phyloP scores from a whole-genome alignment of 352 stramenopile genomes.

The Stephanocyclus meneghinianus region DNA sequence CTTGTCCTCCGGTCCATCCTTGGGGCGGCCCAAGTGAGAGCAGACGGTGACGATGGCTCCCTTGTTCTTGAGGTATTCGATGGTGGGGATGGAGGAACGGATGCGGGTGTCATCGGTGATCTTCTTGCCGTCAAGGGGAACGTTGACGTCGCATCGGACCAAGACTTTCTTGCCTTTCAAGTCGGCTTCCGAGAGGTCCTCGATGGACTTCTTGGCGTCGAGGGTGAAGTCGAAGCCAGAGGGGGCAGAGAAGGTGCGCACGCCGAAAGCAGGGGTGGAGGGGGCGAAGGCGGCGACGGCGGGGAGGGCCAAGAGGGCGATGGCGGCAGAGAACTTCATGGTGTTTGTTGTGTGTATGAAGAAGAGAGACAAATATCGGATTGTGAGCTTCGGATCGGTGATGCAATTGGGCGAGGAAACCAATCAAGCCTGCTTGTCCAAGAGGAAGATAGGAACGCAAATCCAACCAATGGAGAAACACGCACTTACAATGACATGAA shows the following conservation, averaged over 20 bases:
- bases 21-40: slow-evolving; percentile 97
- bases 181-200: slow-evolving; percentile 90
- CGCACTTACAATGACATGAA: background rate
- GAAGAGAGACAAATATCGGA: background rate
- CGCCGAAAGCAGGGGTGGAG: slow-evolving; percentile 47
- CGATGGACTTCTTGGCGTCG: slow-evolving; percentile 82
- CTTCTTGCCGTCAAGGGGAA: slow-evolving; percentile 95
- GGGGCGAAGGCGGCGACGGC: slow-evolving; percentile 43
- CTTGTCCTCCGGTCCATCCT: slow-evolving; percentile 90
- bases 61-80: slow-evolving; percentile 94
- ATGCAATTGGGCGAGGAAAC: background rate
- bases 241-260: slow-evolving; percentile 41
- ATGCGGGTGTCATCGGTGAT: slow-evolving; percentile 99
- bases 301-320: slow-evolving; percentile 44
- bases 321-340: slow-evolving; percentile 43
- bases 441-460: background rate
- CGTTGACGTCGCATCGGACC: slow-evolving; percentile 99
- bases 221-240: slow-evolving; percentile 59
- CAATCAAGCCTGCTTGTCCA: background rate
- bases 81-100: slow-evolving; percentile 89
- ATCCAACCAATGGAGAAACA: background rate
- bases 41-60: slow-evolving; percentile 91
- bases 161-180: slow-evolving; percentile 97
- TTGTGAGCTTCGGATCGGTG: slow-evolving; percentile 1
- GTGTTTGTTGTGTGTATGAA: slow-evolving; percentile 23